Evolutionary conservation across 1,284 basidiomycete genomes (phyloP).

Genomic region (Farysia itapuensis): DNA sequence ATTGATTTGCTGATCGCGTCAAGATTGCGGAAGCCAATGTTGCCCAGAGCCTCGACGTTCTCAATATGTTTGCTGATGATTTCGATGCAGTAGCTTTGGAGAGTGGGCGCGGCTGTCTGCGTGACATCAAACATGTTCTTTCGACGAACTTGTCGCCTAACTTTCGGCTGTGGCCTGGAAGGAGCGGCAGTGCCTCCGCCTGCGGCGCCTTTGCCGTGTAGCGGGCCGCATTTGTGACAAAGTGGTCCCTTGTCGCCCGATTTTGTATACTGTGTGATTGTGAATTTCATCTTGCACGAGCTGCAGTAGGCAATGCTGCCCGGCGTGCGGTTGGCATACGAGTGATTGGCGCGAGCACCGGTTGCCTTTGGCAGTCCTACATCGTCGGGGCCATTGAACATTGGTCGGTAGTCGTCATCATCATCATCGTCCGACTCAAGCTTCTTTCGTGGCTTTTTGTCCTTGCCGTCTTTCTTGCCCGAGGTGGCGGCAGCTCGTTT

Average conservation of each 20-base stretch:
- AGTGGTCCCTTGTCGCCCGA: slow-evolving; percentile 25
- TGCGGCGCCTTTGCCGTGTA: slow-evolving; percentile 18
- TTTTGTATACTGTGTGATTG: slow-evolving; percentile 70
- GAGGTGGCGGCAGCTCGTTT: slow-evolving; percentile 63
- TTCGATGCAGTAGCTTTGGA: slow-evolving; percentile 81
- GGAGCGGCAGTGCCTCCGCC: slow-evolving; percentile 10
- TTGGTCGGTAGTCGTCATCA: slow-evolving; percentile 62
- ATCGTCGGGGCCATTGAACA: slow-evolving; percentile 63
- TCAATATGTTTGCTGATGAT: slow-evolving; percentile 83
- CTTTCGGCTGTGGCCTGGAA: slow-evolving; percentile 20
- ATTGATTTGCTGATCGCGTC: slow-evolving; percentile 66
- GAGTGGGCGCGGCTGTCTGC: slow-evolving; percentile 65
- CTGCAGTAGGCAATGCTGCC: slow-evolving; percentile 82
- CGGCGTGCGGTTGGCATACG: slow-evolving; percentile 61
- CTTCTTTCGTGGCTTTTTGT: slow-evolving; percentile 39
- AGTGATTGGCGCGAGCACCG: slow-evolving; percentile 64
- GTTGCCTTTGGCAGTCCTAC: slow-evolving; percentile 46
- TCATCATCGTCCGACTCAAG: slow-evolving; percentile 16
- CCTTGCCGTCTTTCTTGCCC: slow-evolving; percentile 65
- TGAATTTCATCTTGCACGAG: slow-evolving; percentile 80
- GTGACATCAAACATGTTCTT: slow-evolving; percentile 19
- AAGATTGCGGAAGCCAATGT: slow-evolving; percentile 68
- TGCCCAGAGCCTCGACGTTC: slow-evolving; percentile 84
- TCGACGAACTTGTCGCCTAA: slow-evolving; percentile 18
- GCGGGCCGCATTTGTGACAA: slow-evolving; percentile 42